These are phyloP conservation scores for Fusarium sp. DNA, from an alignment of 2,329 filamentous ascomycete species.

Conservation along the genomic window DNA sequence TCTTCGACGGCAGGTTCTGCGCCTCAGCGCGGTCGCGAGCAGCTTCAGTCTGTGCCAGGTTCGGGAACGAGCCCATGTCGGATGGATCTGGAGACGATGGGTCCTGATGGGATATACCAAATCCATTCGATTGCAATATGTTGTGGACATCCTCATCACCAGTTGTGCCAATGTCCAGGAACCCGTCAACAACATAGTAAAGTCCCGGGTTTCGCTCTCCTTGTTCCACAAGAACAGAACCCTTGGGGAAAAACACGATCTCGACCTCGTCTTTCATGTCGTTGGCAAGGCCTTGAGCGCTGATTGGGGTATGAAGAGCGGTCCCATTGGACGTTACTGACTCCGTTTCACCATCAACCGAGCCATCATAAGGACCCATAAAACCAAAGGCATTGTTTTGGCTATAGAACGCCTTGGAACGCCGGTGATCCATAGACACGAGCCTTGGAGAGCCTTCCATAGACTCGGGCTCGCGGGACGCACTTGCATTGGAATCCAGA, in stretches of 20 bases:
- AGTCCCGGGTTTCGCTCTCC: constrained; percentile 95
- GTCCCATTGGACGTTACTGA: constrained; percentile 80
- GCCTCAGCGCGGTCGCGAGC: constrained; percentile 48
- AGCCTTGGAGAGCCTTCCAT: constrained; percentile 87
- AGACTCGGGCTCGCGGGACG: constrained; percentile 75
- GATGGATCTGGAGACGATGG: constrained; percentile 36
- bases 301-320: constrained; percentile 69
- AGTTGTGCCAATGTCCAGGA: constrained; percentile 92
- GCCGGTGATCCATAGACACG: constrained; percentile 82
- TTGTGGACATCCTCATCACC: constrained; percentile 48
- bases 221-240: constrained; percentile 93
- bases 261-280: constrained; percentile 94
- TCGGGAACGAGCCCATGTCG: constrained; percentile 46
- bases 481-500: constrained; percentile 74
- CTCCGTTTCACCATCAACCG: constrained; percentile 84
- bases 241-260: constrained; percentile 96
- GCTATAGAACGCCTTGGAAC: constrained; percentile 79
- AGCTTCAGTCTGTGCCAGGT: constrained; percentile 43
- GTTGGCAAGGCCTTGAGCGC: constrained; percentile 73
- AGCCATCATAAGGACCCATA: constrained; percentile 82
- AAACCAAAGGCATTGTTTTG: constrained; percentile 86
- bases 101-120: constrained; percentile 37
- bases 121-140: constrained; percentile 47
- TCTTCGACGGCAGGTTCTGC: constrained; percentile 59
- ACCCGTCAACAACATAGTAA: constrained; percentile 98